These are phyloP conservation scores for Parachaetomium inaequale DNA, from an alignment of 495 filamentous ascomycete genomes.

Conservation along the genomic window DNA sequence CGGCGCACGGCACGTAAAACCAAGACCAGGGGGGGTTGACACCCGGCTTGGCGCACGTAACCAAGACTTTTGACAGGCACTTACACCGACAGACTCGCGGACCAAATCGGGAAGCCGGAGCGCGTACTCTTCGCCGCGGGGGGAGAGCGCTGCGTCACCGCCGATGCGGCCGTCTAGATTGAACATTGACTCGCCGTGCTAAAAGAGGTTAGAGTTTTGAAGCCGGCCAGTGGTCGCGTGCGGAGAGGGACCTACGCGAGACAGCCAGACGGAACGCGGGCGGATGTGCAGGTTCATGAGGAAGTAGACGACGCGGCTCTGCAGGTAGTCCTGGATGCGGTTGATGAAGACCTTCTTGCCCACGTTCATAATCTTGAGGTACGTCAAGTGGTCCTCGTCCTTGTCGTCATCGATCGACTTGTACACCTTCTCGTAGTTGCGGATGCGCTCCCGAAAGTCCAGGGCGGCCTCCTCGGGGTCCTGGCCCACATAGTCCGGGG, in stretches of 20 bases:
- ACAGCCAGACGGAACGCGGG: constrained; percentile 96
- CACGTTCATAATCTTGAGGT: constrained; percentile 96
- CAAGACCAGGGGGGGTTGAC: background rate
- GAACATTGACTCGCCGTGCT: constrained; percentile 93
- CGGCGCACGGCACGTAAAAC: constrained; percentile 4
- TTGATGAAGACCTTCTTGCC: constrained; percentile 95
- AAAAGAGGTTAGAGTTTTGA: constrained; percentile 22
- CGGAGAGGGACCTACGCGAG: constrained; percentile 60
- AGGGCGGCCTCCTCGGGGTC: constrained; percentile 85
- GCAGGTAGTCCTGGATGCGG: constrained; percentile 91
- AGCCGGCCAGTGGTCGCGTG: background rate
- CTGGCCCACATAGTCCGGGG: constrained; percentile 89
- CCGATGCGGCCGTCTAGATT: constrained; percentile 87
- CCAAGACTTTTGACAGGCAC: constrained; percentile 22
- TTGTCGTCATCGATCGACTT: constrained; percentile 75
- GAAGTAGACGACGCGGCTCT: constrained; percentile 94
- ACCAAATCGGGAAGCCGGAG: constrained; percentile 75
- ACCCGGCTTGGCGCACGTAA: constrained; percentile 21
- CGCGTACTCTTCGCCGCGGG: constrained; percentile 84
- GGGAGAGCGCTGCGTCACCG: constrained; percentile 81
- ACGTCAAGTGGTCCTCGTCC: constrained; percentile 79
- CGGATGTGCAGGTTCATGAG: constrained; percentile 98
- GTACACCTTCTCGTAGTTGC: constrained; percentile 95
- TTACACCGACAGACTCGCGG: constrained; percentile 69
- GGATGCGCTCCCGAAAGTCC: constrained; percentile 91